Evolutionary conservation across 306 rosid genomes (phyloP), one percentile per base, ranked within the genome.

Genomic region (Erythrophleum fordii): DNA sequence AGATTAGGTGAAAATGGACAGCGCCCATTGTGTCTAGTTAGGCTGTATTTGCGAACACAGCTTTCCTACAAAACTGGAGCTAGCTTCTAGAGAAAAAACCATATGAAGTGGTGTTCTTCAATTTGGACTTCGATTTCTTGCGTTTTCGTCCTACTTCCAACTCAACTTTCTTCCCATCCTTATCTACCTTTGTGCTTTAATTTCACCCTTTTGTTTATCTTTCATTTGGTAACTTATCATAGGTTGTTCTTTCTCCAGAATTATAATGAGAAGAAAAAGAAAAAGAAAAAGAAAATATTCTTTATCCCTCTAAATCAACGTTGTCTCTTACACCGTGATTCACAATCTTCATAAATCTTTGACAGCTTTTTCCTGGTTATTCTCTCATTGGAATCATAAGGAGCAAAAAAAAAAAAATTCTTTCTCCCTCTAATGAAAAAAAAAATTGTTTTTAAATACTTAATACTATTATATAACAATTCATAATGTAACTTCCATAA

Each of bases 81-180:
- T 67, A 64, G 49, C 22, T 67, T n/a, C 11, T 12, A 22, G 37
- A 29, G 28, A 26, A 58, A 41, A 44, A 5, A 44, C 12, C 3
- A 8, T 3, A 44, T 46, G 42, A 14, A 34, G 2, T 17, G 76
- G 42, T 5, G 55, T 0, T 59, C 1, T 64, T 8, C 17, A 77
- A 22, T 3, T 77, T 68, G 22, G 34, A 23, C 31, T 52, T 41
- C 22, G 44, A 66, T 66, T 23, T 34, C 6, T 52, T 18, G 2
- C 73, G 3, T 6, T 6, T 20, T 20, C 29, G 16, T 68, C 11
- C 52, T 12, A 11, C 8, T 20, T 42, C 1, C 17, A 11, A 26
- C 67, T 5, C 8, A 11, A 56, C 51, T 69, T 69, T 79, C 61
- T 58, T 69, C 39, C 29, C 83, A 79, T 69, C 53, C 56, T 70